A percentile compares a stretch with the other conserved stretches of the same genome.
These are phyloP conservation scores for Ogataea philodendri DNA, from an alignment of 805 yeast genomes.

Conservation along the genomic window DNA sequence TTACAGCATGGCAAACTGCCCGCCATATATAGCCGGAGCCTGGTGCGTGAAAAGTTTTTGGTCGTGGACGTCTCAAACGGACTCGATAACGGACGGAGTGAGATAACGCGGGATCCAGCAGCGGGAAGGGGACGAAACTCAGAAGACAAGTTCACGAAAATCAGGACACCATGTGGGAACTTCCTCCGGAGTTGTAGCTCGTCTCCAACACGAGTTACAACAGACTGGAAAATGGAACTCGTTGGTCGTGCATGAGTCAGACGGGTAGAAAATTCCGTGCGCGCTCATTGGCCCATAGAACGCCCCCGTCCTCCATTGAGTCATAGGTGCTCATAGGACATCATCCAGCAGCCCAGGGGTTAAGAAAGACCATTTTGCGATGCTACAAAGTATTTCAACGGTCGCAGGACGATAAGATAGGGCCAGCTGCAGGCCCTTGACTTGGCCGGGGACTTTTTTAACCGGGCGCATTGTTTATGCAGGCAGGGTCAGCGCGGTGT, in stretches of 20 bases:
- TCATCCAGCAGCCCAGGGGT: background rate
- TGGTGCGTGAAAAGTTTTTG: constrained; percentile 13
- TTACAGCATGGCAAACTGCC: background rate
- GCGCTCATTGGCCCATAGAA: constrained; percentile 9
- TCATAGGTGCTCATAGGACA: background rate
- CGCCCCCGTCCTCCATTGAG: constrained; percentile 4
- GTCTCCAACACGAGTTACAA: background rate
- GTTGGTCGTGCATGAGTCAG: constrained; percentile 10
- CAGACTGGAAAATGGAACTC: background rate
- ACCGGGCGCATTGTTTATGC: constrained; percentile 18
- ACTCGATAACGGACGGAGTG: constrained; percentile 1
- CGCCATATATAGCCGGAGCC: constrained; percentile 5
- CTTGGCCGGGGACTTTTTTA: constrained; percentile 2
- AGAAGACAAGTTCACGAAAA: too few species aligned
- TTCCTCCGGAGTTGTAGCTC: background rate
- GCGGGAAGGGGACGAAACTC: too few species aligned
- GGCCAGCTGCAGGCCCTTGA: constrained; percentile 5
- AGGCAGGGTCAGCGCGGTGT: constrained; percentile 11
- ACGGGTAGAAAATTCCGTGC: constrained; percentile 13
- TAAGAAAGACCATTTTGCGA: constrained; percentile 7
- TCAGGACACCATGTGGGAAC: too few species aligned
- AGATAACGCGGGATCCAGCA: too few species aligned
- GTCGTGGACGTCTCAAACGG: constrained; percentile 11
- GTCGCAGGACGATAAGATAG: constrained; percentile 7
- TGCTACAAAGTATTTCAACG: too few species aligned